A percentile compares a stretch with the other conserved stretches of the same genome.
These are phyloP conservation scores for Cystobasidium ongulense DNA, from an alignment of 768 basidiomycete genomes.

Conservation along the genomic window DNA sequence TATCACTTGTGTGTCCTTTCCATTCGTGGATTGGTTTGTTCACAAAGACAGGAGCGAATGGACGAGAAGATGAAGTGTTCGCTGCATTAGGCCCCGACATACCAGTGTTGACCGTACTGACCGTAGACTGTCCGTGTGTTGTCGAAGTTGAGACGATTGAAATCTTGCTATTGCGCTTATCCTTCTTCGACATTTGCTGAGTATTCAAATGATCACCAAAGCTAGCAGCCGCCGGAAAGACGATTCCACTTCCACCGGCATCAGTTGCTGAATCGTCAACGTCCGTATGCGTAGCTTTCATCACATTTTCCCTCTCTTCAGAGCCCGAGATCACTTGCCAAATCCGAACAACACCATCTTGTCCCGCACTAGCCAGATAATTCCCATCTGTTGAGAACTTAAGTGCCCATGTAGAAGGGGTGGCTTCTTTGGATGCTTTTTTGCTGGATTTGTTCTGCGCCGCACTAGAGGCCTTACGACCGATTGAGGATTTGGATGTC, in stretches of 20 bases:
- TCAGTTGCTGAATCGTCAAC: neutral
- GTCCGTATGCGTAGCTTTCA: neutral
- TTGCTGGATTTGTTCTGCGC: neutral
- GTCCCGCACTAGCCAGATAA: constrained; percentile 41
- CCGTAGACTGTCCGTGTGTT: neutral
- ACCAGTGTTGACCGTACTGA: neutral
- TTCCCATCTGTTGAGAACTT: constrained; percentile 40
- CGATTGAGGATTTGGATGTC: neutral
- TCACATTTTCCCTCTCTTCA: constrained; percentile 4
- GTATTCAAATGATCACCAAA: neutral
- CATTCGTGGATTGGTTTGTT: constrained; percentile 37
- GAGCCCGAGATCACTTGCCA: constrained; percentile 38
- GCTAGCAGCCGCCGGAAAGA: neutral
- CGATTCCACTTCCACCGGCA: neutral
- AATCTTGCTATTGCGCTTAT: constrained; percentile 14
- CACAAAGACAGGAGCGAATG: constrained; percentile 36
- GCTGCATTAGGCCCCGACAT: neutral
- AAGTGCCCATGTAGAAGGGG: constrained; percentile 39
- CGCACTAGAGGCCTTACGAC: neutral
- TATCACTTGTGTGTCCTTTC: constrained; percentile 40
- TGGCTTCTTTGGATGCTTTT: neutral
- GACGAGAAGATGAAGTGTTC: neutral
- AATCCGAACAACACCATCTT: constrained; percentile 42
- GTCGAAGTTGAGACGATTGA: neutral
- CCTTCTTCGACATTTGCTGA: neutral